These are phyloP conservation scores for Annulohypoxylon bovei DNA, from an alignment of 495 filamentous ascomycete genomes.

Conservation along the genomic window DNA sequence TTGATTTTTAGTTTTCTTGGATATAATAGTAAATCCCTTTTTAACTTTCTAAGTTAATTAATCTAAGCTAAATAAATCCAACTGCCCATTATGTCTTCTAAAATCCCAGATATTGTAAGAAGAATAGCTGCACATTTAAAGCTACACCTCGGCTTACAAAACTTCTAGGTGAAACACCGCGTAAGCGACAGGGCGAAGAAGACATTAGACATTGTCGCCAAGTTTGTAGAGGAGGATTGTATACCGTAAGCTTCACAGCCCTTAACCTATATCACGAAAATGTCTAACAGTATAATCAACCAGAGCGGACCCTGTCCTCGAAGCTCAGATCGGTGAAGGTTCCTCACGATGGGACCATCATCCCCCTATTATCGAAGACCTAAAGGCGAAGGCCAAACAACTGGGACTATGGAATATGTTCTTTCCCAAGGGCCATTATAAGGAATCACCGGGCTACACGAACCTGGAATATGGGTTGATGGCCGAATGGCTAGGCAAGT, in stretches of 20 bases:
- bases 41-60: not conserved
- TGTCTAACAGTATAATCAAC: slow-evolving; percentile 34
- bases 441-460: slow-evolving; percentile 87
- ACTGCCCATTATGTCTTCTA: slow-evolving; percentile 65
- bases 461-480: slow-evolving; percentile 95
- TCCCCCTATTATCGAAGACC: slow-evolving; percentile 83
- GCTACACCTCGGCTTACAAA: slow-evolving; percentile 42
- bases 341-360: slow-evolving; percentile 78
- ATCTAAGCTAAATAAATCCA: not conserved
- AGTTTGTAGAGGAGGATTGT: slow-evolving; percentile 97
- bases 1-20: not conserved
- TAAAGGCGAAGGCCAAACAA: slow-evolving; percentile 84
- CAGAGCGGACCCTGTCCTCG: slow-evolving; percentile 77
- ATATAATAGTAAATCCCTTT: not conserved
- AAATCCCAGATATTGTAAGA: slow-evolving; percentile 74
- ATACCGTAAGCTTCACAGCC: slow-evolving; percentile 66
- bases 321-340: slow-evolving; percentile 80
- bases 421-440: slow-evolving; percentile 92
- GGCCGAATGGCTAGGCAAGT: slow-evolving; percentile 89
- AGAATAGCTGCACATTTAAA: slow-evolving; percentile 21
- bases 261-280: slow-evolving; percentile 22
- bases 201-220: slow-evolving; percentile 76
- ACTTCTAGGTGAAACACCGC: slow-evolving; percentile 58
- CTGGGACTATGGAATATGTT: slow-evolving; percentile 99
- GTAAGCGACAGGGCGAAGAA: slow-evolving; percentile 86